Evolutionary conservation across 2,329 filamentous ascomycete species (phyloP).

Genomic region (Fusarium verticillioides): DNA sequence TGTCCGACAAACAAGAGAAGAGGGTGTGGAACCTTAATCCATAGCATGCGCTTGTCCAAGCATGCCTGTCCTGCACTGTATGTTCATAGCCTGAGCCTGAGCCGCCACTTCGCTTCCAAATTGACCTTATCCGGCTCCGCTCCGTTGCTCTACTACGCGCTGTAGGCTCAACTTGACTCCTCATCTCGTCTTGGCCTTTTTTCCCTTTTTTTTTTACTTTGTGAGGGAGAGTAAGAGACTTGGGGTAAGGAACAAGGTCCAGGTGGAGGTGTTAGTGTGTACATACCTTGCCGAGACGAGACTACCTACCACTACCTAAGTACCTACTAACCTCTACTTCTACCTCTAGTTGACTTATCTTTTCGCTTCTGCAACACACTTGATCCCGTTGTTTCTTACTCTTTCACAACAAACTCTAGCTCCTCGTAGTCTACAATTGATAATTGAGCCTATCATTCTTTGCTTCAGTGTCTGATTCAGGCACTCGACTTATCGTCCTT

Average conservation of each 20-base stretch:
- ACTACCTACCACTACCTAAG: background rate
- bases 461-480: slow-evolving; percentile 3
- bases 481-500: background rate
- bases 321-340: background rate
- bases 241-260: slow-evolving; percentile 14
- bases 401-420: slow-evolving; percentile 30
- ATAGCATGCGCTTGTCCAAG: slow-evolving; percentile 7
- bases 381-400: slow-evolving; percentile 25
- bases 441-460: slow-evolving; percentile 9
- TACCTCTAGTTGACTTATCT: slow-evolving; percentile 14
- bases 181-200: slow-evolving; percentile 8
- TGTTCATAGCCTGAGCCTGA: slow-evolving; percentile 20
- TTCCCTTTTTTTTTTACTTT: background rate
- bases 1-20: slow-evolving; percentile 21
- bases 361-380: slow-evolving; percentile 24
- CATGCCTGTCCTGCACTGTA: background rate
- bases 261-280: slow-evolving; percentile 24
- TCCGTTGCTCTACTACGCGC: background rate
- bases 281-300: background rate
- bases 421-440: slow-evolving; percentile 27
- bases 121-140: slow-evolving; percentile 38
- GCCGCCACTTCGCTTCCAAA: slow-evolving; percentile 33
- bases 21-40: slow-evolving; percentile 45
- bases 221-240: background rate
- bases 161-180: slow-evolving; percentile 21